Base-by-base conservation (phyloP, 345 rosid species). In the Euclidium syriacum region DNA sequence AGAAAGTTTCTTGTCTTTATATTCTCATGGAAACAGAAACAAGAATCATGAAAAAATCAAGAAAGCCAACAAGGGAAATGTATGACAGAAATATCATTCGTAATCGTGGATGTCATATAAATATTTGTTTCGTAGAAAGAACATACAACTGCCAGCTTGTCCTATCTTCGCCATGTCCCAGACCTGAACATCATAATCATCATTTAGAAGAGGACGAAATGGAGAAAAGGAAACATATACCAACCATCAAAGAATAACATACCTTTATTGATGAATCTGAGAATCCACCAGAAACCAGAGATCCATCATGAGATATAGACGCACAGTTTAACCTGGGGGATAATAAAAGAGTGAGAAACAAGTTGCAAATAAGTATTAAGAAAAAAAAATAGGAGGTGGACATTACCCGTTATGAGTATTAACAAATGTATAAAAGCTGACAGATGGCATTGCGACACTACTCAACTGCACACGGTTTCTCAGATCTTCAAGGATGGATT, bases 151-250 rank as follows among this genome's bases (percentile, higher is more conserved):
- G 68, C 77, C 73, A 60, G 77, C 52, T 67, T 83, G 95, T 66
- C 92, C 99, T 60, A 83, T 84, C 78, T 87, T 88, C 65, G 96
- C 99, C 92, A 86, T 90, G 76, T 94, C 97, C 99, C 97, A 88
- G 58, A 90, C 86, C 96, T 89, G 75, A 49, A 51, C n/a, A 70
- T 53, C 54, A 75, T 24, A 75, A 58, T 34, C 58, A 62, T 33
- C 48, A 50, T 18, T 43, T 36, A 18, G 10, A 36, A 44, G 15
- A 30, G 44, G 40, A 50, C 27, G 40, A 33, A 32, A 35, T 43
- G 19, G 55, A 73, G 27, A 66, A n/a, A 40, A 8, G 9, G 44
- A 63, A 49, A 49, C 1, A 43, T 58, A 64, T 19, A 8, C 27
- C 55, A 51, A 42, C 41, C 65, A 65, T 58, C 32, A 34, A 34